A percentile compares a stretch with the other conserved stretches of the same genome.
phyloP scores from a whole-genome alignment of 2,329 filamentous ascomycete species.

The Metarhizium robertsii region DNA sequence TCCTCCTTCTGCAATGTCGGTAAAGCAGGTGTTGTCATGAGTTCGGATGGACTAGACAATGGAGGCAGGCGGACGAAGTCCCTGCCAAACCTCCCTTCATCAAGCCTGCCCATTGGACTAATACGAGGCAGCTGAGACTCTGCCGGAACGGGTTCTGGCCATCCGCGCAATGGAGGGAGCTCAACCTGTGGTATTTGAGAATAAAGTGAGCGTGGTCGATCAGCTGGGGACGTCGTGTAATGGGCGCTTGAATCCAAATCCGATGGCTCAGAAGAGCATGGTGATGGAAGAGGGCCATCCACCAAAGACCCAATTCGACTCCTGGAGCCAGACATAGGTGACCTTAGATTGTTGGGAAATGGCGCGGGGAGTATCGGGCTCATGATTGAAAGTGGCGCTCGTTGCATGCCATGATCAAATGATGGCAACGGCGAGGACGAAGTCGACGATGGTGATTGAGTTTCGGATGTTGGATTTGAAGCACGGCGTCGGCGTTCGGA shows the following conservation, averaged over 20 bases:
- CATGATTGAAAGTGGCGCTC: not conserved
- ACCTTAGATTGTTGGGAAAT: not conserved
- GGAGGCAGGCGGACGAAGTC: not conserved
- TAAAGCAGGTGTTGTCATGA: not conserved
- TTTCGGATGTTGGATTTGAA: not conserved
- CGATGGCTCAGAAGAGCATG: not conserved
- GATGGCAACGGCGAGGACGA: not conserved
- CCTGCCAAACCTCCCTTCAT: not conserved
- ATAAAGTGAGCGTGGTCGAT: not conserved
- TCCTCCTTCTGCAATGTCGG: not conserved
- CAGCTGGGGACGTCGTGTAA: constrained; percentile 3
- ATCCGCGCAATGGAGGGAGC: constrained; percentile 4
- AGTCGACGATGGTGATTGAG: not conserved
- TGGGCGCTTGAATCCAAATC: constrained; percentile 1
- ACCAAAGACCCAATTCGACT: not conserved
- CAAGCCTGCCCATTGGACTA: not conserved
- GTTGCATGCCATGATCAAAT: not conserved
- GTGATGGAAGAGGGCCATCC: not conserved
- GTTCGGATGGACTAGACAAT: not conserved
- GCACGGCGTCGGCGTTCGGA: not conserved
- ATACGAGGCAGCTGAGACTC: not conserved
- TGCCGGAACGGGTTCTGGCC: not conserved
- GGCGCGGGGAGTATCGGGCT: not conserved
- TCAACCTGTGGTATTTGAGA: not conserved
- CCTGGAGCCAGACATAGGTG: not conserved